Evolutionary conservation across 2,329 filamentous ascomycete genomes (phyloP), one percentile per base, ranked within the genome.

Genomic region (Fusarium siculi): DNA sequence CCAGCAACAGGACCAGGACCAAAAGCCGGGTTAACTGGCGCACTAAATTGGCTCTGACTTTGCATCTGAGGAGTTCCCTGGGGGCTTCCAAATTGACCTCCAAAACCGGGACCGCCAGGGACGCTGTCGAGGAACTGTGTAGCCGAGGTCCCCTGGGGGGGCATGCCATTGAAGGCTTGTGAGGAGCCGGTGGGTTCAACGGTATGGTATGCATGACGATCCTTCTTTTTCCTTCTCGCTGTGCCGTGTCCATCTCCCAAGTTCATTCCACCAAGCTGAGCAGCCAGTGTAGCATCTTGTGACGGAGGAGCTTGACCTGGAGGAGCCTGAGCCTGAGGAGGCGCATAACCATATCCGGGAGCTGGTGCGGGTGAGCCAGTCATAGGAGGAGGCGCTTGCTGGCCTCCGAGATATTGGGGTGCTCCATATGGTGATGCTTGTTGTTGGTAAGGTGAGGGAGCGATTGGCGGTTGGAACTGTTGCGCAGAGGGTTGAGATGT

Each of bases 131-230:
- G 80, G 71, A 85, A 85, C 64, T 84, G 81, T 25, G 77, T 79
- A 23, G 78, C 84, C 23, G 88, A 85, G 30, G 86, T 86, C 36
- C 87, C 89, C 16, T 85, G 84, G 30, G 88, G 86, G 4, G 91
- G 90, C 78, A 92, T 89, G 69, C 90, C 92, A 79, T 92, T 92
- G 83, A 93, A 93, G 16, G 90, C 85, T 78, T 93, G 90, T 10
- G 91, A 90, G 39, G 90, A 90, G 55, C 91, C 90, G 9, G 87
- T 87, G 28, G 93, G 90, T 73, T 96, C 94, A 59, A 98, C 90
- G 43, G 90, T 92, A 82, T 98, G 96, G 82, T 97, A 93, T 72
- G 95, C 96, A 83, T 98, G 96, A 67, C 94, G 90, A 81, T 98
- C 93, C 88, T 97, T 98, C 90, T 97, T 98, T 87, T 95, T 94